These are phyloP conservation scores for Tetradesmus obliquus DNA, from an alignment of 139 green algal species.

Conservation along the genomic window DNA sequence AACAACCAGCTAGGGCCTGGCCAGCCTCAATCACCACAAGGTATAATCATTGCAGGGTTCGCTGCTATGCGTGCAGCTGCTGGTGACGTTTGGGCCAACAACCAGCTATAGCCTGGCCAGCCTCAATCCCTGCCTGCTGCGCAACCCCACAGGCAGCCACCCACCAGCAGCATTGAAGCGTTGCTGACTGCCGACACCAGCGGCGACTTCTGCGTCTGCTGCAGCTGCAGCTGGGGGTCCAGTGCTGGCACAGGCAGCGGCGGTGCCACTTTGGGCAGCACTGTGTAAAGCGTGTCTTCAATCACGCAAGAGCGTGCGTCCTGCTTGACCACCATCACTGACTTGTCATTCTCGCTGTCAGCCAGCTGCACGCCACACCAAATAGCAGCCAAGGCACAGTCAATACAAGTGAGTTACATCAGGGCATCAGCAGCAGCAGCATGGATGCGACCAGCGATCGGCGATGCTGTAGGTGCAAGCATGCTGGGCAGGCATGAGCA, in stretches of 20 bases:
- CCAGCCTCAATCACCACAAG: too few species aligned
- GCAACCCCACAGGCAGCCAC: neutral
- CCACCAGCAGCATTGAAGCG: neutral
- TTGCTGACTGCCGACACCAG: conserved; percentile 17
- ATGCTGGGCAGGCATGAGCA: too few species aligned
- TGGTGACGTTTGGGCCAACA: too few species aligned
- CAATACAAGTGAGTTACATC: neutral
- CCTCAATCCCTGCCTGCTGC: too few species aligned
- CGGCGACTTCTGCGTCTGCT: conserved; percentile 8
- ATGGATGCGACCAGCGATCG: too few species aligned
- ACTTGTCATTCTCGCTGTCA: neutral
- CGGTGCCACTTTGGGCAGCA: neutral
- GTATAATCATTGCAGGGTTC: too few species aligned
- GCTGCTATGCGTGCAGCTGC: too few species aligned
- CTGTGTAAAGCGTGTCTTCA: neutral
- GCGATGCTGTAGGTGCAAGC: too few species aligned
- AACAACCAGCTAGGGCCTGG: too few species aligned
- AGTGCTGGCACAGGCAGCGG: neutral
- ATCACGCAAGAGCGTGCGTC: neutral
- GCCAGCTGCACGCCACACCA: neutral
- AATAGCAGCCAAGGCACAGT: neutral
- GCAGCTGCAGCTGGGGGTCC: neutral
- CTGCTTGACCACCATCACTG: neutral
- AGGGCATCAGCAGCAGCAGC: neutral
- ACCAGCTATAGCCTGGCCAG: too few species aligned